Evolutionary conservation across 163 green algal genomes (phyloP).

Genomic region (Chlorella variabilis): DNA sequence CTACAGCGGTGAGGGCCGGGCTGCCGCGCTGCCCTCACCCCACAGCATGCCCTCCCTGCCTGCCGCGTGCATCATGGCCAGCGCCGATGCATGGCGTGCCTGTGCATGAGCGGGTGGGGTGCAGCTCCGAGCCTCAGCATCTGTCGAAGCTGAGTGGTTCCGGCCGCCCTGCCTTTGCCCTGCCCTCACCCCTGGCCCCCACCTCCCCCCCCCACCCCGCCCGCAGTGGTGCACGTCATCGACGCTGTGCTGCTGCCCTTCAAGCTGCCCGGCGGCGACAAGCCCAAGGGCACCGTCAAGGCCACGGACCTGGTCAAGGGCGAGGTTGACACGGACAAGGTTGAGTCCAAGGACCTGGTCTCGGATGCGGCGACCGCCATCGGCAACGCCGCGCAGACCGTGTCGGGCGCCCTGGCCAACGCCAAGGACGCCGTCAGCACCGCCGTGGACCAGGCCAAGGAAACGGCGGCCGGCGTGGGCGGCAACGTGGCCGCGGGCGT

Average conservation of each 20-base stretch:
- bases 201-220: neutral
- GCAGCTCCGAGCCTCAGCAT: too few relatives aligned
- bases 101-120: too few relatives aligned
- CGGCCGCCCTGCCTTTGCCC: too few relatives aligned
- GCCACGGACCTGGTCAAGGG: neutral
- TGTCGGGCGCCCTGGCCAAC: neutral
- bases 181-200: too few relatives aligned
- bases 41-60: neutral
- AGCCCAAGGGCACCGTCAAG: neutral
- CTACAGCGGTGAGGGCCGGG: neutral
- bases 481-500: too few relatives aligned
- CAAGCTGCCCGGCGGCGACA: neutral
- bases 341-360: too few relatives aligned
- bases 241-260: slow-evolving; percentile 20
- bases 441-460: neutral
- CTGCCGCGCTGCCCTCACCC: neutral
- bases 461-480: neutral
- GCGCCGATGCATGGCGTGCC: too few relatives aligned
- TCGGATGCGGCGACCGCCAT: neutral
- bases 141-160: too few relatives aligned
- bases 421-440: neutral
- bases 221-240: slow-evolving; percentile 13
- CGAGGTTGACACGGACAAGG: too few relatives aligned
- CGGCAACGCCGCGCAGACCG: neutral
- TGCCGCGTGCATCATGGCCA: too few relatives aligned